Percentiles rank a stretch among this genome's conserved stretches.
phyloP scores from a whole-genome alignment of 2,329 filamentous ascomycete species.

The Cryoendolithus antarcticus region DNA sequence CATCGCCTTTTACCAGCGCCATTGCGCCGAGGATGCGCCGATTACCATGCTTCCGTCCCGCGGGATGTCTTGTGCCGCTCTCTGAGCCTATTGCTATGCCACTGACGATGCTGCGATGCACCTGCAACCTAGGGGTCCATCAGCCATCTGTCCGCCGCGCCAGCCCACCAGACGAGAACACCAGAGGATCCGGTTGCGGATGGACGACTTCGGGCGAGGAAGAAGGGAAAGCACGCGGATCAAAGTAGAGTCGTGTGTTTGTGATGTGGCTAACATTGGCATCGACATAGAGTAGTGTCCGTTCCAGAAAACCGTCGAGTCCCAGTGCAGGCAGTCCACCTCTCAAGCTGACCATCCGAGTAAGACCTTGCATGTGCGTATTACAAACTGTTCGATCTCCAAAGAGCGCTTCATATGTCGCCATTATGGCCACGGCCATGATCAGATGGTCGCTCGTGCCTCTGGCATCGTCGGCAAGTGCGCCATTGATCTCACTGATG shows the following conservation, averaged over 20 bases:
- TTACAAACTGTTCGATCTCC: slow-evolving; percentile 31
- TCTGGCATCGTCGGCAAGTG: slow-evolving; percentile 21
- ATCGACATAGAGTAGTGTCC: slow-evolving; percentile 40
- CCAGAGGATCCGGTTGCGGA: slow-evolving; percentile 10
- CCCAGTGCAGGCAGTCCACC: slow-evolving; percentile 34
- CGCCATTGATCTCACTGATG: slow-evolving; percentile 31
- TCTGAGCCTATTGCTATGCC: too few relatives aligned
- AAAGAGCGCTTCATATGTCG: slow-evolving; percentile 41
- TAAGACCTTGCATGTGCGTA: slow-evolving; percentile 37
- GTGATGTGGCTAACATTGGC: slow-evolving; percentile 18
- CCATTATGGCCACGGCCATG: slow-evolving; percentile 40
- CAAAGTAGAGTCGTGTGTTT: slow-evolving; percentile 17
- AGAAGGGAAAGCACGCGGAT: slow-evolving; percentile 11
- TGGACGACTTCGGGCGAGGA: slow-evolving; percentile 5
- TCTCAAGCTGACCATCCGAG: slow-evolving; percentile 31
- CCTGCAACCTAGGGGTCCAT: too few relatives aligned
- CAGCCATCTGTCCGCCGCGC: not conserved
- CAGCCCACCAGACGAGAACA: slow-evolving; percentile 7
- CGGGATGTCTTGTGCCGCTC: too few relatives aligned
- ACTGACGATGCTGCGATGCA: too few relatives aligned
- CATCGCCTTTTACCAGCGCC: too few relatives aligned
- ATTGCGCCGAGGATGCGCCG: too few relatives aligned
- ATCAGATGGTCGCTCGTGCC: slow-evolving; percentile 32
- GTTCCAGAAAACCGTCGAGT: slow-evolving; percentile 33
- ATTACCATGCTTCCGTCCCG: too few relatives aligned